These are phyloP conservation scores for Thraustotheca clavata DNA, from an alignment of 352 stramenopile species.

Conservation along the genomic window DNA sequence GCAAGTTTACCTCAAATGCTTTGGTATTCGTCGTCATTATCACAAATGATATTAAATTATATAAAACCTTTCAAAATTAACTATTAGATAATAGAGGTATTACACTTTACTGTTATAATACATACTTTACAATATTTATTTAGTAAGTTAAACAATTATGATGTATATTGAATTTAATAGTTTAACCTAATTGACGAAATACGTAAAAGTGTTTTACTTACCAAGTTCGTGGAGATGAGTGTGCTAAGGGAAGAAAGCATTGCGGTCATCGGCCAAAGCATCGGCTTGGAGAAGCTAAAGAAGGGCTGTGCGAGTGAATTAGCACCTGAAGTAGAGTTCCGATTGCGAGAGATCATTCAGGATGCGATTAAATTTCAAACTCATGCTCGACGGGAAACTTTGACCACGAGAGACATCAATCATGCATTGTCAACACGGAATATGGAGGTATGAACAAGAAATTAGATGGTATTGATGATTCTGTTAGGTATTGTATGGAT, in stretches of 20 bases:
- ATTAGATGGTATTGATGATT: background rate
- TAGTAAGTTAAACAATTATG: background rate
- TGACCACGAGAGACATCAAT: conserved; percentile 65
- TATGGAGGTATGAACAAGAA: conserved; percentile 37
- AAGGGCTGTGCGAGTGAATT: conserved; percentile 55
- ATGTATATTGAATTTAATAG: background rate
- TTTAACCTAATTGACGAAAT: background rate
- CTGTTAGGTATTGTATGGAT: conserved; percentile 60
- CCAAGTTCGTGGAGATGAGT: conserved; percentile 56
- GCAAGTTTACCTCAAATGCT: conserved; percentile 19
- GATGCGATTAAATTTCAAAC: conserved; percentile 78
- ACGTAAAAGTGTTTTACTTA: background rate
- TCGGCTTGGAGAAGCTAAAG: conserved; percentile 60
- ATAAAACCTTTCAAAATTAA: too few species aligned
- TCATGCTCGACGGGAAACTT: conserved; percentile 48
- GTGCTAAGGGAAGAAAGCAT: conserved; percentile 60
- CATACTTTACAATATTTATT: too few species aligned
- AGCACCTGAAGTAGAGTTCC: conserved; percentile 69
- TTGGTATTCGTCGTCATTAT: conserved; percentile 14
- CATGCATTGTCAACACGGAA: conserved; percentile 64
- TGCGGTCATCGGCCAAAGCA: conserved; percentile 60
- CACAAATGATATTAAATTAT: too few species aligned
- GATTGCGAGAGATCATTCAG: conserved; percentile 73
- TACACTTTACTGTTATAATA: too few species aligned
- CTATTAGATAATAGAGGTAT: conserved; percentile 9